Base-by-base conservation (phyloP, 2,329 filamentous ascomycete species). In the Periconia digitata region DNA sequence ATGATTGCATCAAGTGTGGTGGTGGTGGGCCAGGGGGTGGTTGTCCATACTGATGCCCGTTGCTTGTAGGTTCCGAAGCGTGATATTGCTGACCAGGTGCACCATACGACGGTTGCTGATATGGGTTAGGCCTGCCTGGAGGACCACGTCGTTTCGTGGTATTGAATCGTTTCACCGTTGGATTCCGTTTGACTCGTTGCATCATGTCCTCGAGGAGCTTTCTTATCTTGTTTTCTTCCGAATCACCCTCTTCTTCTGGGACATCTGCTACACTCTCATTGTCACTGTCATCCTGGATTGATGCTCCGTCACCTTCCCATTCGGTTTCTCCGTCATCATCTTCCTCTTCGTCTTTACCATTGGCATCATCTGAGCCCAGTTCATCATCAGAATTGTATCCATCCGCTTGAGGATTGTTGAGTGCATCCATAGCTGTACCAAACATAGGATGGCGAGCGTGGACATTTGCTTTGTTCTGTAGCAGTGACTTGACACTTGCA, bases 191-290 rank as follows among this genome's bases (percentile, higher is more conserved):
- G 34, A 57, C 54, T 27, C 57, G 50, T 0, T 47, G 51, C 46
- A 58, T 52, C 15, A 53, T 57, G 23, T 62, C 55, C 10, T 58
- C 53, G 22, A 63, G 46, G 7, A 62, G 24, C 20, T 60, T 62
- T 18, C 51, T 44, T 17, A 63, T 62, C 43, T 62, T 63, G n/a
- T 18, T 36, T 23, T 54, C 53, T 18, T 60, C 57, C 0, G 49
- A 39, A 3, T 50, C 16, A 32, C 56, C 53, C 21, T 60, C 55
- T 27, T 54, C 55, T n/a, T 53, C 42, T 44, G 54, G 43, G 2
- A 60, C 42, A 13, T 59, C 53, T 8, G 51, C 55, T 1, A 63
- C 57, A 38, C 60, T 63, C 13, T 53, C 54, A 18, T 55, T 21
- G 34, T 60, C 57, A 21, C 55, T 53, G 35, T 57, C 55, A 48